Base-by-base conservation (phyloP, 768 basidiomycete genomes). In the Royoungia palumana region DNA sequence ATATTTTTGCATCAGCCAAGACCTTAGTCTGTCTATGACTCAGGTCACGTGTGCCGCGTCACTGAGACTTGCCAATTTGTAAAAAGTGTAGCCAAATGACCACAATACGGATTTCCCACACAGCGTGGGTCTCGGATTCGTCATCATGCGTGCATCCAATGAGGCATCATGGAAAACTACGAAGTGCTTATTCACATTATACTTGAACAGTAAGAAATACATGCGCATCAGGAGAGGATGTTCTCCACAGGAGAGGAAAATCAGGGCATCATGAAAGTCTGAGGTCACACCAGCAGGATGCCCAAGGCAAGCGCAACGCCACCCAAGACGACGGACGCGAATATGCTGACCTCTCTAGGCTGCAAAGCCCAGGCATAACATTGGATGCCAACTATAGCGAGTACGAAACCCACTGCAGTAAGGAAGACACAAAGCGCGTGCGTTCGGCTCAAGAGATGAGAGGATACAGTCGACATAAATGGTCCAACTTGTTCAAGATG, bases 401-500 rank as follows among this genome's bases (percentile, higher is more conserved):
- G 66, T 11, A 70, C 54, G 55, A 83, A 83, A 19, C 81, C 81
- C 25, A 70, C 34, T 8, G 69, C 63, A 12, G 81, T 67, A 6
- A 79, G 58, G 48, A 64, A 51, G 44, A 82, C 74, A 53, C 77
- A 80, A 5, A 82, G 62, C 21, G 68, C 51, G 46, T 82, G 80
- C 27, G 71, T 74, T 17, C 75, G 71, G 44, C 71, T 72, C 30
- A 83, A 70, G 21, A 83, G 62, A 51, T 77, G 73, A 9, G 57
- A 59, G 10, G 66, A 69, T 69, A 42, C 76, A 66, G 21, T 70
- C 21, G 58, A 24, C 51, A 60, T 61, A 60, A 80, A 78, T 5
- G 70, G 73, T 9, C 78, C 78, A 19, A 79, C 74, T 51, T 74
- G 74, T 41, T 77, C 77, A 8, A 83, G 53, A 45, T 77, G 78